Percentiles rank a stretch among this genome's conserved stretches.
Evolutionary conservation across 305 asterid genomes (phyloP).

Genomic region (Solanum chacoense): DNA sequence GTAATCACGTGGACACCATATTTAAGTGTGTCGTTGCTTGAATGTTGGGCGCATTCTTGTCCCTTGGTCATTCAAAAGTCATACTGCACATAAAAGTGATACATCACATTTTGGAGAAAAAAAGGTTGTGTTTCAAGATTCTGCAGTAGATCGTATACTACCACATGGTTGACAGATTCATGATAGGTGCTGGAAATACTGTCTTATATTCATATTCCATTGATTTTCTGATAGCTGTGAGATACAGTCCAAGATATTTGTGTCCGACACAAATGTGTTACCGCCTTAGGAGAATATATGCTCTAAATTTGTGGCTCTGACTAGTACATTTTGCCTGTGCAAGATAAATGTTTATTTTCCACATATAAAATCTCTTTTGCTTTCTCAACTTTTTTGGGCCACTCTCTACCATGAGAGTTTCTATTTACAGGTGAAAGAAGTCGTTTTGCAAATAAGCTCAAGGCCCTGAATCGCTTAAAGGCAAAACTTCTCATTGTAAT

Average conservation of each 20-base stretch:
- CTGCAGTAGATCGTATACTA: not conserved
- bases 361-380: not conserved
- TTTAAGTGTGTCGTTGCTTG: not conserved
- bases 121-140: not conserved
- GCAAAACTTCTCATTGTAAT: conserved; percentile 47
- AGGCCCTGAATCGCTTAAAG: conserved; percentile 67
- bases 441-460: conserved; percentile 60
- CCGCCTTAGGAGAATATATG: not conserved
- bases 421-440: conserved; percentile 59
- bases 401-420: not conserved
- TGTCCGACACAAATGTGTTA: not conserved
- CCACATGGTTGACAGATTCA: not conserved
- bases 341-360: not conserved
- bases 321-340: not conserved
- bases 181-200: not conserved
- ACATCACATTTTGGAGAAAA: not conserved
- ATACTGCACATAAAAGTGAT: not conserved
- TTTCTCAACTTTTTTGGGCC: not conserved
- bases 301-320: not conserved
- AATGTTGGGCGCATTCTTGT: not conserved
- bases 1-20: not conserved
- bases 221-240: not conserved
- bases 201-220: not conserved
- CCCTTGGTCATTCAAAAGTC: not conserved
- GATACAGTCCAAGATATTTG: not conserved